Evolutionary conservation across 495 filamentous ascomycete species (phyloP), one percentile per base, ranked within the genome.

Genomic region (Platismatia glauca): DNA sequence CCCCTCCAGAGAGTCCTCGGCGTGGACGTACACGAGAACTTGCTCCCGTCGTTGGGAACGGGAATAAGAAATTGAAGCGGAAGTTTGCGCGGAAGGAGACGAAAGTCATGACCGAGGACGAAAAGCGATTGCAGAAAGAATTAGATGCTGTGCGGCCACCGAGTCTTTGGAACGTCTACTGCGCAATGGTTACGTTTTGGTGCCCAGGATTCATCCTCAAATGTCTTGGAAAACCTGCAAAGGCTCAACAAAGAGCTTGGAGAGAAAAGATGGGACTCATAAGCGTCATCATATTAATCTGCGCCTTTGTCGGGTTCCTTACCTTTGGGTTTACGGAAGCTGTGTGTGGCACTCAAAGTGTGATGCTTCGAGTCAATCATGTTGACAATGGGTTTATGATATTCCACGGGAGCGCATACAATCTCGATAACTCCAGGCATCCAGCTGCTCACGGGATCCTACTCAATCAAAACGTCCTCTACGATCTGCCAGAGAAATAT

Each of bases 211-310:
- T 90, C 59, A 73, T 96, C 20, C 76, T 99, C 44, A 80, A 77
- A 58, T 96, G 91, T 71, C 90, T 90, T 68, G 92, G 91, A 41
- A 96, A 89, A 80, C 83, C 88, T n/a, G 76, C 87, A 55, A 94
- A 88, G 74, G 90, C 84, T 22, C 91, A 97, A 72, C 89, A 92
- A 64, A 83, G 90, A 66, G 95, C 95, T 22, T 99, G 95, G 95
- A 85, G 95, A 61, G 95, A 99, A 73, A 99, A 99, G 81, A 96
- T 99, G 81, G 95, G 95, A 8, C 78, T 99, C 60, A 88, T 97
- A 71, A 95, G 90, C 76, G 83, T 97, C 69, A 97, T 99, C 70
- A 68, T 95, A 24, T 73, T 90, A 61, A 91, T 97, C 70, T 92
- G 89, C 71, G 82, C 83, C 15, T 86, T 95, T 69, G 94, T 99